These are phyloP conservation scores for Solanum etuberosum DNA, from an alignment of 257 asterid species.

Conservation along the genomic window DNA sequence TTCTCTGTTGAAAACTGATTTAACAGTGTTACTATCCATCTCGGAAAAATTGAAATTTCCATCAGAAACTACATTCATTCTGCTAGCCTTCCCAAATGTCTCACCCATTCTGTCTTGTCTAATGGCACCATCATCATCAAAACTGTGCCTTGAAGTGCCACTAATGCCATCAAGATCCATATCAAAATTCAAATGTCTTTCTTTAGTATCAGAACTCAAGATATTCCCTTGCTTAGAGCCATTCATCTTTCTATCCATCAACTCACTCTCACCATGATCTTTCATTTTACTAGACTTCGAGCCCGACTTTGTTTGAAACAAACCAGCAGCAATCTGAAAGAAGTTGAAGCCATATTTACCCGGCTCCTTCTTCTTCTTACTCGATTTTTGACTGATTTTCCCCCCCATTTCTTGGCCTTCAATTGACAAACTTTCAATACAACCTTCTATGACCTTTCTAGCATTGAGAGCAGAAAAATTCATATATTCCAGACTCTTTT, in stretches of 20 bases:
- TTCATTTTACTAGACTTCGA: slow-evolving; percentile 22
- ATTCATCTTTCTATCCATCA: slow-evolving; percentile 20
- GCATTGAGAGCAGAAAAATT: slow-evolving; percentile 18
- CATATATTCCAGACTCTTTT: slow-evolving; percentile 32
- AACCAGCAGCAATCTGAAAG: slow-evolving; percentile 18
- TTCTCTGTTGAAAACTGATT: slow-evolving; percentile 24
- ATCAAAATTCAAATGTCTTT: slow-evolving; percentile 12
- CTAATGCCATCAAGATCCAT: slow-evolving; percentile 10
- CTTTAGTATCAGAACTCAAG: slow-evolving; percentile 29
- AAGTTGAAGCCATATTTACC: slow-evolving; percentile 24
- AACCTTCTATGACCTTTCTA: slow-evolving; percentile 31
- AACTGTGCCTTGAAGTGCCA: slow-evolving; percentile 3
- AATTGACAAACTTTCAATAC: slow-evolving; percentile 21
- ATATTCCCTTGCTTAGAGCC: slow-evolving; percentile 23
- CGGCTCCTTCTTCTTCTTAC: slow-evolving; percentile 34
- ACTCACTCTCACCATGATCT: slow-evolving; percentile 20
- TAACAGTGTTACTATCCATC: slow-evolving; percentile 21
- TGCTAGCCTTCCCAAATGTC: slow-evolving; percentile 11
- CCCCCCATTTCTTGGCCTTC: slow-evolving; percentile 31
- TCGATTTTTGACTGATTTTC: slow-evolving; percentile 18
- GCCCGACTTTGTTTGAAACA: slow-evolving; percentile 34
- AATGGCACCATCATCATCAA: not conserved
- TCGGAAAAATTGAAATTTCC: slow-evolving; percentile 10
- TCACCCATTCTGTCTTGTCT: slow-evolving; percentile 9
- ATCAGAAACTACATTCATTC: slow-evolving; percentile 17